Base-by-base conservation (phyloP, 495 filamentous ascomycete species). In the Neurospora sp. region DNA sequence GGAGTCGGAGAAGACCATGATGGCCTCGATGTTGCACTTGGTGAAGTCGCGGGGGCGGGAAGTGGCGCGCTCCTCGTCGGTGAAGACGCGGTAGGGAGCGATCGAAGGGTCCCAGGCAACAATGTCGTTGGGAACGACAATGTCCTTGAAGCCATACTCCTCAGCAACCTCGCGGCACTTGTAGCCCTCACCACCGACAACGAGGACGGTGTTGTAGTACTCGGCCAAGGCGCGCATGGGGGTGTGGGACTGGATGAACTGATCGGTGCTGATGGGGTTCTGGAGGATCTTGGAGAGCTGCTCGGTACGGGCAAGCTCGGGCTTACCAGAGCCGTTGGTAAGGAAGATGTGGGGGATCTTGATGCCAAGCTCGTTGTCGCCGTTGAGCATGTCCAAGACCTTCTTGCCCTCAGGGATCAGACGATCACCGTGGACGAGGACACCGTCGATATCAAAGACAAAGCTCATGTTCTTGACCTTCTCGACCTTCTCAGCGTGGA, bases 1-100 rank as follows among this genome's bases (percentile, higher is more conserved):
- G 20, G 90, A 91, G 83, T 94, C 92, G 72, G 90, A 91, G 82
- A 94, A 94, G 75, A 94, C 90, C 74, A 94, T 85, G 81, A 94
- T 92, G 73, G 92, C 92, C 38, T 94, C 90, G 78, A 94, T 94
- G 81, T 94, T 91, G 78, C 84, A 80, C 83, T 88, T 85, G 70
- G 77, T 81, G 81, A 91, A 91, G 80, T 91, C 89, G 10, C 88
- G 85, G 12, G 89, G 89, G 10, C 85, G 83, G 4, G 88, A 88
- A 11, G 86, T 86, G 9, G 84, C 86, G 16, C 86, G 85, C 77
- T 87, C 85, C 77, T 89, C 88, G 18, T 85, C 83, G 14, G 88
- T 88, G 77, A 88, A 89, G 68, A 88, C 88, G 37, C 87, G 84
- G 77, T 89, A 89, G n/a, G 89, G 89, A 2, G 89, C 89, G 73